Evolutionary conservation across 768 basidiomycete genomes (phyloP).

Genomic region (Termitomyces sp.): DNA sequence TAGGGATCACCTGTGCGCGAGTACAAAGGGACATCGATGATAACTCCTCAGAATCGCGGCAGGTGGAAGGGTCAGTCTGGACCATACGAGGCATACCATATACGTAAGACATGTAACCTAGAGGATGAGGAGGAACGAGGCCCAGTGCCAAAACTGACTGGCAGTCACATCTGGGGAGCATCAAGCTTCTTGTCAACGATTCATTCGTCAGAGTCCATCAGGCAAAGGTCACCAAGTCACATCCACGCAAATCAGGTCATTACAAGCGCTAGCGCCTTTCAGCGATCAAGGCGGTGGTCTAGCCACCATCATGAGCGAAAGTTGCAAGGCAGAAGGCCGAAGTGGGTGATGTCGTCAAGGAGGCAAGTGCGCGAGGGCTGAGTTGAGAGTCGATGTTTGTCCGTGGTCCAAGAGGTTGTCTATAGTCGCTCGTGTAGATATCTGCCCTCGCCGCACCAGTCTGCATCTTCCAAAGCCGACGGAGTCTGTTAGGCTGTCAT

Average conservation of each 20-base stretch:
- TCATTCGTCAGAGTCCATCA: constrained; percentile 13
- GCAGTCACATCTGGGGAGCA: constrained; percentile 23
- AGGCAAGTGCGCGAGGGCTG: constrained; percentile 11
- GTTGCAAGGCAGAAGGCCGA: constrained; percentile 15
- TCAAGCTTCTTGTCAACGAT: constrained; percentile 25
- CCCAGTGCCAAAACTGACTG: constrained; percentile 15
- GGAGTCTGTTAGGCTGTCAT: constrained; percentile 17
- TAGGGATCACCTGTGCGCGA: constrained; percentile 8
- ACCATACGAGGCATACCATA: constrained; percentile 24
- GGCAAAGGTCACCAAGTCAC: constrained; percentile 9
- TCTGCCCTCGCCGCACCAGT: constrained; percentile 25
- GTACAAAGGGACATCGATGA: constrained; percentile 12
- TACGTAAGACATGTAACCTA: constrained; percentile 16
- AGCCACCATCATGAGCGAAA: constrained; percentile 26
- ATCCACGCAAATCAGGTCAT: constrained; percentile 8
- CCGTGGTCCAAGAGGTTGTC: constrained; percentile 18
- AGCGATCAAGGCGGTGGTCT: constrained; percentile 29
- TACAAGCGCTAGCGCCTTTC: constrained; percentile 14
- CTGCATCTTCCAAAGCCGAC: constrained; percentile 23
- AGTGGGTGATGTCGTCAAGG: constrained; percentile 16
- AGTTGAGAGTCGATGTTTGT: constrained; percentile 14
- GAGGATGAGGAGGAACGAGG: constrained; percentile 10
- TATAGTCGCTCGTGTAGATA: constrained; percentile 19
- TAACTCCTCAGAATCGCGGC: constrained; percentile 17
- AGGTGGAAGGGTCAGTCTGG: constrained; percentile 13